Percentiles rank a stretch among this genome's conserved stretches.
Conservation (phyloP, 2,329 filamentous ascomycete species). For the Botryotinia globosa region DNA sequence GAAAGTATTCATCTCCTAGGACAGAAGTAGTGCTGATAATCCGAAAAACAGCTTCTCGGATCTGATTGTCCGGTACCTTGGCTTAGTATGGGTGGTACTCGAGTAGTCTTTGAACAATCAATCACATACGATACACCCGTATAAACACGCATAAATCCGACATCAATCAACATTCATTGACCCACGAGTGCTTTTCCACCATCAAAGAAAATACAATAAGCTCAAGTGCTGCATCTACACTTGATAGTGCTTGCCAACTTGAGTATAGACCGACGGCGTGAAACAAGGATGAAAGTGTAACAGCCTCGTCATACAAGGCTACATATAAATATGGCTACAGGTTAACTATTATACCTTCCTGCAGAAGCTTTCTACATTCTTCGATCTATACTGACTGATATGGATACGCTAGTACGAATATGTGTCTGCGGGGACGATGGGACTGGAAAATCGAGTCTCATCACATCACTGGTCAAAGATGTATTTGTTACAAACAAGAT, state of each 20-base stretch:
- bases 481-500: slow-evolving; percentile 96
- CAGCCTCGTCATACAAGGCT: slow-evolving; percentile 33
- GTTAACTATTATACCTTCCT: slow-evolving; percentile 22
- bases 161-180: not conserved
- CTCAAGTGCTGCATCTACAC: too few species aligned
- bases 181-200: not conserved
- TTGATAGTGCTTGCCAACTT: not conserved
- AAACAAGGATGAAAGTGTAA: slow-evolving; percentile 25
- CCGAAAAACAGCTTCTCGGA: not conserved
- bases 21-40: slow-evolving; percentile 5
- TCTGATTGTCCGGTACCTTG: not conserved
- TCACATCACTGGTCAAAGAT: slow-evolving; percentile 94
- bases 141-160: not conserved
- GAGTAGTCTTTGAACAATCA: not conserved
- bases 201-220: not conserved
- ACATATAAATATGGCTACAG: slow-evolving; percentile 34
- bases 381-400: slow-evolving; percentile 16
- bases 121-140: not conserved
- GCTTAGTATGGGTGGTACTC: not conserved
- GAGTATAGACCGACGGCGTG: not conserved
- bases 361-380: slow-evolving; percentile 4
- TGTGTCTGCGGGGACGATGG: slow-evolving; percentile 96
- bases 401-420: slow-evolving; percentile 65
- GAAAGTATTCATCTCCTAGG: slow-evolving; percentile 14
- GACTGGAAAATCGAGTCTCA: slow-evolving; percentile 89